phyloP scores from a whole-genome alignment of 2,329 filamentous ascomycete genomes.

The Waltergamsia citrina region DNA sequence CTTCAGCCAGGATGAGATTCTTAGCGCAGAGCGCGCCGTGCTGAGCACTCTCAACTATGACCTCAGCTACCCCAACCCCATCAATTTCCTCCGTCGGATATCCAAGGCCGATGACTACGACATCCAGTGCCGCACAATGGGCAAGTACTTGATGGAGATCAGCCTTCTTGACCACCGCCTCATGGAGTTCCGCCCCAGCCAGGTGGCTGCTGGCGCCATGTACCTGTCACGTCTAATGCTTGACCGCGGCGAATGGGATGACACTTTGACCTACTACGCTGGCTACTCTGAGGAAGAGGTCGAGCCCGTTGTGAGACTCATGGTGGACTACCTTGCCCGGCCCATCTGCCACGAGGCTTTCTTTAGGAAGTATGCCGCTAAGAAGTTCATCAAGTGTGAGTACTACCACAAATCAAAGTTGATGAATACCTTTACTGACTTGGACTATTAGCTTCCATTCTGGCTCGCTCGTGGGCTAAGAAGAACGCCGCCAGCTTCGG shows the following conservation, averaged over 20 bases:
- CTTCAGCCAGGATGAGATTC: conserved; percentile 88
- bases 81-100: conserved; percentile 98
- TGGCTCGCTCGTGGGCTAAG: conserved; percentile 90
- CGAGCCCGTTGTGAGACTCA: conserved; percentile 80
- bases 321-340: conserved; percentile 91
- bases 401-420: too few relatives aligned
- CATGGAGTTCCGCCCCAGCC: conserved; percentile 80
- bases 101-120: conserved; percentile 99
- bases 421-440: too few relatives aligned
- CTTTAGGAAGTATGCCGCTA: conserved; percentile 99
- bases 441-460: conserved; percentile 82
- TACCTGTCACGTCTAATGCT: conserved; percentile 87
- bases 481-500: conserved; percentile 54
- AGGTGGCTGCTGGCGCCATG: conserved; percentile 88
- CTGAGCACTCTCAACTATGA: conserved; percentile 90
- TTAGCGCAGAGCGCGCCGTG: conserved; percentile 94
- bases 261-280: conserved; percentile 79
- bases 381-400: conserved; percentile 97
- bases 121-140: conserved; percentile 91
- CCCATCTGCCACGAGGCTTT: conserved; percentile 93
- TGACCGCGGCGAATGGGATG: conserved; percentile 86
- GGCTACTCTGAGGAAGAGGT: conserved; percentile 92
- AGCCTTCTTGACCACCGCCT: conserved; percentile 92
- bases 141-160: conserved; percentile 97
- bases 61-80: conserved; percentile 96